Percentiles rank a stretch among this genome's conserved stretches.
These are phyloP conservation scores for Colletotrichum australisinense DNA, from an alignment of 2,329 filamentous ascomycete genomes.

Conservation along the genomic window DNA sequence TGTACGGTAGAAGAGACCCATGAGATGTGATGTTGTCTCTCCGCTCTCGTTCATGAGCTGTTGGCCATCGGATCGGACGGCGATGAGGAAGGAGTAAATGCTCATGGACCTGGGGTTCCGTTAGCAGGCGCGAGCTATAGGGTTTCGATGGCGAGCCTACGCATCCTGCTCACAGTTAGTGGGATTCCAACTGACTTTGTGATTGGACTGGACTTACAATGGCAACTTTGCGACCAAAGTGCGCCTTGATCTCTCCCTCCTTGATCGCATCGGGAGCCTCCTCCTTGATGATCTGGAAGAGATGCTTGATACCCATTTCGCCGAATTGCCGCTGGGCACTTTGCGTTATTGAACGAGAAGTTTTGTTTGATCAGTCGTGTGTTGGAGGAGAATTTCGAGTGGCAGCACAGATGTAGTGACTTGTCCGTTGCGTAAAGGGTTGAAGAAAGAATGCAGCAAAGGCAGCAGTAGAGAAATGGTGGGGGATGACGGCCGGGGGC, in stretches of 20 bases:
- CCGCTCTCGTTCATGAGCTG: constrained; percentile 95
- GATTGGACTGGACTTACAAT: constrained; percentile 72
- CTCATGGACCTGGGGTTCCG: constrained; percentile 82
- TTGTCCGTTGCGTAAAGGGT: background rate
- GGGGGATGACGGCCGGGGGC: background rate
- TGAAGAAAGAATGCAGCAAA: background rate
- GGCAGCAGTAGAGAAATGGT: background rate
- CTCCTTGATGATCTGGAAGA: constrained; percentile 87
- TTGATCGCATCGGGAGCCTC: constrained; percentile 97
- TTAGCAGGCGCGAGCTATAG: constrained; percentile 20
- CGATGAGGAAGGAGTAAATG: constrained; percentile 98
- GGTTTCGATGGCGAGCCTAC: constrained; percentile 48
- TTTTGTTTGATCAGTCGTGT: background rate
- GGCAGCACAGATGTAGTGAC: background rate
- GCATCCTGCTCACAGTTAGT: constrained; percentile 60
- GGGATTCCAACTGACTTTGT: background rate
- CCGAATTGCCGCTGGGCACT: background rate
- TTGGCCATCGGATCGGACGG: constrained; percentile 95
- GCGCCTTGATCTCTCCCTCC: constrained; percentile 97
- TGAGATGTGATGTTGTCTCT: constrained; percentile 96
- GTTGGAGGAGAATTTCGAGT: background rate
- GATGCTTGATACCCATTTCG: constrained; percentile 75
- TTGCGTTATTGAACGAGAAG: background rate
- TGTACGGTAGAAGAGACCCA: constrained; percentile 99
- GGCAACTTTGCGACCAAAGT: constrained; percentile 97